These are phyloP conservation scores for Trametes meyenii DNA, from an alignment of 768 basidiomycete genomes.

Conservation along the genomic window DNA sequence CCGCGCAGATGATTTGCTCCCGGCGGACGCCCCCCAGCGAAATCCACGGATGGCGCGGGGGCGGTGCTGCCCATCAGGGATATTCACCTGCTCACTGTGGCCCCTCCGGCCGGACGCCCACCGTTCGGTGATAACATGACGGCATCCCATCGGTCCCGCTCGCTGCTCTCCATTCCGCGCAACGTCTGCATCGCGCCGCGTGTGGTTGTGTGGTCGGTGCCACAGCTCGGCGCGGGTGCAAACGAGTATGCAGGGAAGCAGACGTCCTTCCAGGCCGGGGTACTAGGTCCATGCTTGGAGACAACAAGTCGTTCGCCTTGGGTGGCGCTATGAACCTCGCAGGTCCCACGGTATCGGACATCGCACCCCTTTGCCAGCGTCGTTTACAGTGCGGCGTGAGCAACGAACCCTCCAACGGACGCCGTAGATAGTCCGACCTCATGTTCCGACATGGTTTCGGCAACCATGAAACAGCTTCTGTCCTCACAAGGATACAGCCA, in stretches of 20 bases:
- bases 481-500: background rate
- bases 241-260: no score
- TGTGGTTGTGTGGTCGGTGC: background rate
- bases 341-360: background rate
- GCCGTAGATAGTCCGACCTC: background rate
- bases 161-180: background rate
- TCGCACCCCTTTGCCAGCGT: background rate
- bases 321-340: background rate
- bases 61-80: constrained; percentile 10
- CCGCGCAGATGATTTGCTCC: constrained; percentile 9
- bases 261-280: no score
- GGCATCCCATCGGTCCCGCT: constrained; percentile 15
- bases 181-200: background rate
- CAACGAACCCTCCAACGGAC: background rate
- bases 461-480: background rate
- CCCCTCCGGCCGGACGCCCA: background rate
- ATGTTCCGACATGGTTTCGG: background rate
- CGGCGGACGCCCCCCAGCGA: background rate
- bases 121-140: background rate
- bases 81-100: constrained; percentile 1
- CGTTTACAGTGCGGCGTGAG: background rate
- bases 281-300: background rate
- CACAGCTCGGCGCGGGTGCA: background rate
- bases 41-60: background rate
- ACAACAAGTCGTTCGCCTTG: background rate